Evolutionary conservation across 257 asterid species (phyloP).

Genomic region (Przewalskia tangutica): DNA sequence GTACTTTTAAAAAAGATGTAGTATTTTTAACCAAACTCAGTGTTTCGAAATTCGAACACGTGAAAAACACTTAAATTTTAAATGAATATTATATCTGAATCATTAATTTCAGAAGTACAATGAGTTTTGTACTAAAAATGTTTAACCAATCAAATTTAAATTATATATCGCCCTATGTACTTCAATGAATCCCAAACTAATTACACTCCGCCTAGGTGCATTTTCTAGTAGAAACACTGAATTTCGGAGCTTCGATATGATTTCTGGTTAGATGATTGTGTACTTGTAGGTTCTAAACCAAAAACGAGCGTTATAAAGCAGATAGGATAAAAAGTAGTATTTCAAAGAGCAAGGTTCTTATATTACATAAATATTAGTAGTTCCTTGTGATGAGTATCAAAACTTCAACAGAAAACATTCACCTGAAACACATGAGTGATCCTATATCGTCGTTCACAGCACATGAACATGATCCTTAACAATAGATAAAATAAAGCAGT

Average conservation of each 20-base stretch:
- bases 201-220: not conserved
- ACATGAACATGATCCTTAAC: not conserved
- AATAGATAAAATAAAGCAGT: not conserved
- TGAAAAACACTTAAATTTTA: not conserved
- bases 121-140: too few relatives aligned
- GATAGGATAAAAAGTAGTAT: not conserved
- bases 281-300: not conserved
- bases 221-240: not conserved
- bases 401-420: not conserved
- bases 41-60: not conserved
- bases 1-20: too few relatives aligned
- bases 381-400: not conserved
- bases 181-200: not conserved
- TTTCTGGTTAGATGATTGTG: not conserved
- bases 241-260: not conserved
- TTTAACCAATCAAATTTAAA: too few relatives aligned
- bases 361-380: not conserved
- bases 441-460: not conserved
- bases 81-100: not conserved
- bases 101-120: not conserved
- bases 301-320: not conserved
- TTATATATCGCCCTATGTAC: not conserved
- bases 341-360: not conserved
- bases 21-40: not conserved
- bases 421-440: not conserved